These are phyloP conservation scores for Penicillium sp. DNA, from an alignment of 2,329 filamentous ascomycete genomes.

Conservation along the genomic window DNA sequence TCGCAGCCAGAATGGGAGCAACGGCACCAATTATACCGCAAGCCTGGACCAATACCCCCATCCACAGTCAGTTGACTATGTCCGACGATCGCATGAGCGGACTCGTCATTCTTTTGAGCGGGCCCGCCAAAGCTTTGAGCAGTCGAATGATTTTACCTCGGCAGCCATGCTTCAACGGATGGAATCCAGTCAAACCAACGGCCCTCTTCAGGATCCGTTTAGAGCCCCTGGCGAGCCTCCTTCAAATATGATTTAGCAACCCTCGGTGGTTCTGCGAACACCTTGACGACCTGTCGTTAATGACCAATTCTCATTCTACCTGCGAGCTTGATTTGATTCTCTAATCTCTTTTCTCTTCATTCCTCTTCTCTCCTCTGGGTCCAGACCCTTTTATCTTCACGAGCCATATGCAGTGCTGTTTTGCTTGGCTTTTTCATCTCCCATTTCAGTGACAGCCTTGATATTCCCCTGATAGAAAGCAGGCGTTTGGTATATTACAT, in stretches of 20 bases:
- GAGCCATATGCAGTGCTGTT: slow-evolving; percentile 22
- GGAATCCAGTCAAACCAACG: slow-evolving; percentile 57
- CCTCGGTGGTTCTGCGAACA: slow-evolving; percentile 21
- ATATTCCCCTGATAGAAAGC: slow-evolving; percentile 39
- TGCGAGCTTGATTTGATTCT: slow-evolving; percentile 30
- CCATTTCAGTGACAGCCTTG: slow-evolving; percentile 21
- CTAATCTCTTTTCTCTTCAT: slow-evolving; percentile 20
- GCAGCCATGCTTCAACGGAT: slow-evolving; percentile 77
- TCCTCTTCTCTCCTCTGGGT: slow-evolving; percentile 7
- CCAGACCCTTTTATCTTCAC: slow-evolving; percentile 12
- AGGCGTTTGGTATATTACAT: slow-evolving; percentile 35
- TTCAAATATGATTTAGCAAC: slow-evolving; percentile 27
- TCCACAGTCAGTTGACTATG: slow-evolving; percentile 55
- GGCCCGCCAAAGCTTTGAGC: slow-evolving; percentile 75
- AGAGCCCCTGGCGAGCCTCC: slow-evolving; percentile 30
- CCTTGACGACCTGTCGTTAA: slow-evolving; percentile 26
- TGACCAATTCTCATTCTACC: slow-evolving; percentile 23
- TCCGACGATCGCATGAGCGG: slow-evolving; percentile 73
- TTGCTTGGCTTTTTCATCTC: slow-evolving; percentile 19
- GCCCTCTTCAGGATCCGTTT: slow-evolving; percentile 11
- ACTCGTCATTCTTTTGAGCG: slow-evolving; percentile 82
- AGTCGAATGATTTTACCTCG: slow-evolving; percentile 83
- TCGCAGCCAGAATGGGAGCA: slow-evolving; percentile 81
- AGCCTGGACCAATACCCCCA: slow-evolving; percentile 47
- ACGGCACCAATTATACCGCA: slow-evolving; percentile 81